These are phyloP conservation scores for Penicillium fimorum DNA, from an alignment of 495 filamentous ascomycete genomes.

Conservation along the genomic window DNA sequence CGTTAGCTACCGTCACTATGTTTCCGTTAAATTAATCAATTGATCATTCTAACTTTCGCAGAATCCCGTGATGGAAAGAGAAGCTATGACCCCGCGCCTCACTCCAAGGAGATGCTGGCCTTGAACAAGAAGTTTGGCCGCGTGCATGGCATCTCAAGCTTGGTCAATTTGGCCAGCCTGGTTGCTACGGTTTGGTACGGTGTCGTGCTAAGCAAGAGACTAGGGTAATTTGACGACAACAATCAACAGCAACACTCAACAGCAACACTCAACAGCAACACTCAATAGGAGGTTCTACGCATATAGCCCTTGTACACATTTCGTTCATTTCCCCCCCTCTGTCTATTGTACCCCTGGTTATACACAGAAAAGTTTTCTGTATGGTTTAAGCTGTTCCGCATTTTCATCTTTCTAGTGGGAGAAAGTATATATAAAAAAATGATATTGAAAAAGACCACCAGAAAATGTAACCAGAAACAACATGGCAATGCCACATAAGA, in stretches of 20 bases:
- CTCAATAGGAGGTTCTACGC: background rate
- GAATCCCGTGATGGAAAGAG: constrained; percentile 82
- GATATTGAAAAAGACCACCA: too few species aligned
- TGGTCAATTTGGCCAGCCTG: constrained; percentile 70
- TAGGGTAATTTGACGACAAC: constrained; percentile 33
- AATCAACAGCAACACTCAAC: background rate
- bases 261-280: background rate
- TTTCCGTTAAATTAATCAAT: background rate
- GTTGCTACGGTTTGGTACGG: constrained; percentile 72
- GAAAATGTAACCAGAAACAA: too few species aligned
- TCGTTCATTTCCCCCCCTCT: background rate
- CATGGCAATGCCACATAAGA: too few species aligned
- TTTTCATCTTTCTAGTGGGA: too few species aligned
- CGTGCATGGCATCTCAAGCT: constrained; percentile 73
- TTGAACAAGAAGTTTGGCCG: constrained; percentile 78
- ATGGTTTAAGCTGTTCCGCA: too few species aligned
- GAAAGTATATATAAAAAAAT: too few species aligned
- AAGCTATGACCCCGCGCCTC: constrained; percentile 68
- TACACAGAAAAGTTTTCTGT: too few species aligned
- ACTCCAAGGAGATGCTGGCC: constrained; percentile 75
- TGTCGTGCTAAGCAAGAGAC: constrained; percentile 58
- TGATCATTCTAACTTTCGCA: constrained; percentile 19
- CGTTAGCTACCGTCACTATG: constrained; percentile 14
- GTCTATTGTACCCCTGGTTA: background rate
- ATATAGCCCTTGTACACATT: background rate